Conservation (phyloP, 177 flowering plant genomes). For the Vitis hybrid region DNA sequence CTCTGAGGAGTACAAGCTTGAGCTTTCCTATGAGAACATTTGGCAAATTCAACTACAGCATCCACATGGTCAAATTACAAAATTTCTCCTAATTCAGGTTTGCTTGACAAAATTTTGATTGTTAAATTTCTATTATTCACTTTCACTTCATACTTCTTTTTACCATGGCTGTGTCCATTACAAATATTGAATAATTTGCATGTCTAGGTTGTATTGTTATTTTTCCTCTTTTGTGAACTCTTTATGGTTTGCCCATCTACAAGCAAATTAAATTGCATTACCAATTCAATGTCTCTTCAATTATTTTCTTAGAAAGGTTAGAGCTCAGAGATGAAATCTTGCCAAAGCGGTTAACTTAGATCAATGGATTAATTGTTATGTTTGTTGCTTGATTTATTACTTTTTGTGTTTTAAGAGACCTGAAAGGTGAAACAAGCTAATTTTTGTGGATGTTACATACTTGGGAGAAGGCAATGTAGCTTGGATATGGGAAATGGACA, state of each 20-base stretch:
- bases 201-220: neutral
- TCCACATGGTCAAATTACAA: slow-evolving; percentile 27
- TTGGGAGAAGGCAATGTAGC: neutral
- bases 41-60: slow-evolving; percentile 56
- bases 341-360: neutral
- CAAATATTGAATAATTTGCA: neutral
- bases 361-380: neutral
- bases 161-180: neutral
- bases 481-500: no score
- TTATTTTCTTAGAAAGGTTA: neutral
- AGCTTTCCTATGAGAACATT: slow-evolving; percentile 50
- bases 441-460: neutral
- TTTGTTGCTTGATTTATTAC: neutral
- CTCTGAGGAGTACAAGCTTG: slow-evolving; percentile 43
- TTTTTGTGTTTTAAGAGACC: neutral
- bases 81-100: slow-evolving; percentile 69
- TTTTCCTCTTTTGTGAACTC: neutral
- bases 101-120: neutral
- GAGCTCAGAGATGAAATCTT: neutral
- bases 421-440: neutral
- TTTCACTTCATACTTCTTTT: neutral
- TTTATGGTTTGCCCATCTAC: neutral
- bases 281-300: neutral
- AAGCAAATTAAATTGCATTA: neutral
- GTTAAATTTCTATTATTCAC: neutral